A percentile compares a stretch with the other conserved stretches of the same genome.
Evolutionary conservation across 2,329 filamentous ascomycete genomes (phyloP).

Genomic region (Ilyonectria robusta): DNA sequence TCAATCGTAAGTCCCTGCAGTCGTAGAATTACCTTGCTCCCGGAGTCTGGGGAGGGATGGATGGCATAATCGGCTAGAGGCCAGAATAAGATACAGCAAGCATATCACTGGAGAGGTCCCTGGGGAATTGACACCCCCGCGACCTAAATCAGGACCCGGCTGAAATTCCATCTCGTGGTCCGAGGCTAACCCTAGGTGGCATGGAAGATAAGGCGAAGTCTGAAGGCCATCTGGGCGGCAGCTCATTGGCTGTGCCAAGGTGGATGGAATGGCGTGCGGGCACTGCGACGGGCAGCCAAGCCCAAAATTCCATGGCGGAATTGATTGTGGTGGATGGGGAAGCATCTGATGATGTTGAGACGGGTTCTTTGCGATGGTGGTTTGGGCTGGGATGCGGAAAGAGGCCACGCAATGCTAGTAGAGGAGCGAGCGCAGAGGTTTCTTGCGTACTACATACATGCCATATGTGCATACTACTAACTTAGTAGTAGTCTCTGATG

Average conservation of each 20-base stretch:
- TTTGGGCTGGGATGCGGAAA: conserved; percentile 3
- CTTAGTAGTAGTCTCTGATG: no score
- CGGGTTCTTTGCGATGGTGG: background rate
- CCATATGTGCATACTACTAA: no score
- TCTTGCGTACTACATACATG: no score
- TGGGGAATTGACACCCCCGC: conserved; percentile 21
- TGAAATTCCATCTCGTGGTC: conserved; percentile 23
- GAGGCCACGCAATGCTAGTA: background rate
- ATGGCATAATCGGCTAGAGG: conserved; percentile 1
- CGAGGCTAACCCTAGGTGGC: conserved; percentile 45
- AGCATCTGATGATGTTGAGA: conserved; percentile 23
- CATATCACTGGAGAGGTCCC: background rate
- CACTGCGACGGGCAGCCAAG: background rate
- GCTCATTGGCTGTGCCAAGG: conserved; percentile 36
- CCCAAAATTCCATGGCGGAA: background rate
- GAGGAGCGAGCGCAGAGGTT: no score
- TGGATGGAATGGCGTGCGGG: conserved; percentile 38
- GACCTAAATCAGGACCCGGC: conserved; percentile 16
- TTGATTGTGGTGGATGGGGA: background rate
- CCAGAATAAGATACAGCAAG: background rate
- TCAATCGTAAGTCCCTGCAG: background rate
- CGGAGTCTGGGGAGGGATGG: background rate
- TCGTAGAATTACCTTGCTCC: background rate
- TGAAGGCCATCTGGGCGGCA: conserved; percentile 33
- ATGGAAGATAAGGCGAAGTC: conserved; percentile 46